A percentile compares a stretch with the other conserved stretches of the same genome.
phyloP scores from a whole-genome alignment of 768 basidiomycete species.

The Leccinum disarticulatum region DNA sequence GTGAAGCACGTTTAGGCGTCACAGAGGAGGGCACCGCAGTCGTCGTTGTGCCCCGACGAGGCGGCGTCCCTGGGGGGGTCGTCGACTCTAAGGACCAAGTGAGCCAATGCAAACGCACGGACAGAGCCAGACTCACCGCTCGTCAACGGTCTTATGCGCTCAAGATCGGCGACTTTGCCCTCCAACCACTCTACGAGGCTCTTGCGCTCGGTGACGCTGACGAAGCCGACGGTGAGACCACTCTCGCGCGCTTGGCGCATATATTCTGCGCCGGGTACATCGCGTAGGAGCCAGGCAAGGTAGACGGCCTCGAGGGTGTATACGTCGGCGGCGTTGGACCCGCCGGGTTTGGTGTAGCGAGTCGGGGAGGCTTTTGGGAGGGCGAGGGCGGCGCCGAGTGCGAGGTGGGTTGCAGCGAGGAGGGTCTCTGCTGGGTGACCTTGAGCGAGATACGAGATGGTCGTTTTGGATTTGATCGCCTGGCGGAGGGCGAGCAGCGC shows the following conservation, averaged over 20 bases:
- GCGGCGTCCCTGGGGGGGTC: constrained; percentile 62
- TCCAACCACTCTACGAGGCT: constrained; percentile 84
- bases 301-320: constrained; percentile 82
- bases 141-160: constrained; percentile 25
- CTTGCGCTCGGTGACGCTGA: constrained; percentile 87
- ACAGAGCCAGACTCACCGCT: constrained; percentile 16
- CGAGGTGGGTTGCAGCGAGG: constrained; percentile 61
- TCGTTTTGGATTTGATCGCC: constrained; percentile 54
- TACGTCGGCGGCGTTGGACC: constrained; percentile 47
- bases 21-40: neutral
- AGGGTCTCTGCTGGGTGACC: constrained; percentile 46
- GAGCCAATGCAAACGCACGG: neutral
- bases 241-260: constrained; percentile 80
- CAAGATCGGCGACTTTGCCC: constrained; percentile 40
- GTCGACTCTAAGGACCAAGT: constrained; percentile 42
- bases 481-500: constrained; percentile 57
- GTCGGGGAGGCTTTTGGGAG: constrained; percentile 78
- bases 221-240: constrained; percentile 71
- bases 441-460: constrained; percentile 47
- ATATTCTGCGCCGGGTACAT: constrained; percentile 80
- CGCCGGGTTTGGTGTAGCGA: constrained; percentile 69
- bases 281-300: constrained; percentile 77
- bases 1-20: constrained; percentile 22
- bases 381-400: constrained; percentile 48
- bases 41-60: constrained; percentile 31